Base-by-base conservation (phyloP, 192 early-diverging fungal species). In the Coemansia sp. region DNA sequence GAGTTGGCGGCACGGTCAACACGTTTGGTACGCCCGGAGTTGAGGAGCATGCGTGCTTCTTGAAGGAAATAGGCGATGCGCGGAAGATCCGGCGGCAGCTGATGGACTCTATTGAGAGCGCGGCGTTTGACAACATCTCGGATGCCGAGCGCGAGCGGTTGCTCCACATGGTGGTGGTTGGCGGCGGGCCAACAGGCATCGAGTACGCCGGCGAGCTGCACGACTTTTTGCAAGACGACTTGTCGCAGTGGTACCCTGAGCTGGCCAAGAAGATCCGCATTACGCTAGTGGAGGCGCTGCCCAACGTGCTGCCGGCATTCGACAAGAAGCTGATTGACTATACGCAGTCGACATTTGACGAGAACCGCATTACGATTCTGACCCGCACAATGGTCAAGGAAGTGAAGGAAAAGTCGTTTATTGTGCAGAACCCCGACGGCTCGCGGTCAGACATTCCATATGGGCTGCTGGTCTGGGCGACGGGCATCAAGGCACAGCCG, bases 11-110 rank as follows among this genome's bases (percentile, higher is more conserved):
- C 26, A 81, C 85, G 30, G 80, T 82, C 26, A 92, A 93, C 64
- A 95, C 90, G 0, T 93, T 92, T 76, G 83, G 81, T 30, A 93
- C 89, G 26, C 84, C 84, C 0, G 92, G 92, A 8, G 92, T 93
- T 14, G 81, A 84, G 33, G 86, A 95, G 53, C 70, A 95, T 56
- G 90, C 87, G 2, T 84, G 84, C 37, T 92, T 92, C 56, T 70
- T 95, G 27, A 93, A 92, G 68, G 91, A 93, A 55, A 80, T 95
- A 29, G 77, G 65, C 39, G 90, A 95, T 66, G 92, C 92, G 18
- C 78, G 87, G 52, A 84, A 82, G 56, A 95, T 95, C 51, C 82
- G 91, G 11, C 67, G 77, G n/a, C 71, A 84, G 4, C 82, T 95
- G 5, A 78, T 91, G 41, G 89, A 90, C 71, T 86, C 86, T 15